These are phyloP conservation scores for Skeletonema menzelii DNA, from an alignment of 108 stramenopile species.

Conservation along the genomic window DNA sequence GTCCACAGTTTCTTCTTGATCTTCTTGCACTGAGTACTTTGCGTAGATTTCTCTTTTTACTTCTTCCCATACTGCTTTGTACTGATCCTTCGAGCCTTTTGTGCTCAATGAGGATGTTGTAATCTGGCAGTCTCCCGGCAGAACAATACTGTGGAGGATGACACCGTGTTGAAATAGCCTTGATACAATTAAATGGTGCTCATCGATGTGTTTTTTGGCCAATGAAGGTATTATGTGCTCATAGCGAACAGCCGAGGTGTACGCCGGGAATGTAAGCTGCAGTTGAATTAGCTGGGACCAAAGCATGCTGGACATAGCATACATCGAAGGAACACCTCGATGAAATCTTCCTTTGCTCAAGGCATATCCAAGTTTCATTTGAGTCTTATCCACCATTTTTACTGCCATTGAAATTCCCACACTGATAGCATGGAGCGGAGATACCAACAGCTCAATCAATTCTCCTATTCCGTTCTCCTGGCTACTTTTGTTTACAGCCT, in stretches of 20 bases:
- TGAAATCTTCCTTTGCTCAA: slow-evolving; percentile 17
- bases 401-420: slow-evolving; percentile 29
- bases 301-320: slow-evolving; percentile 27
- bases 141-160: slow-evolving; percentile 10
- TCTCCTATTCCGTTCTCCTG: neutral
- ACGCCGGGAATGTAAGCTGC: neutral
- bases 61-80: slow-evolving; percentile 20
- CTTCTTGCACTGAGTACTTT: neutral
- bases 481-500: slow-evolving; percentile 19
- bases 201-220: too few relatives aligned
- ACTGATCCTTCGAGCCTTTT: neutral
- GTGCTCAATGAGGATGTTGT: neutral
- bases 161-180: slow-evolving; percentile 15
- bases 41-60: slow-evolving; percentile 4
- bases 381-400: slow-evolving; percentile 35
- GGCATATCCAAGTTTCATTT: slow-evolving; percentile 27
- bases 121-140: slow-evolving; percentile 18
- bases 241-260: neutral
- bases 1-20: neutral
- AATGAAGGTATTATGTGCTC: neutral
- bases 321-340: slow-evolving; percentile 8
- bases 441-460: slow-evolving; percentile 22
- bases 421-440: slow-evolving; percentile 27
- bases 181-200: slow-evolving; percentile 22
- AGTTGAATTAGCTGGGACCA: slow-evolving; percentile 39